Conservation (phyloP, 2,329 filamentous ascomycete species). For the Colletotrichum somersetense region DNA sequence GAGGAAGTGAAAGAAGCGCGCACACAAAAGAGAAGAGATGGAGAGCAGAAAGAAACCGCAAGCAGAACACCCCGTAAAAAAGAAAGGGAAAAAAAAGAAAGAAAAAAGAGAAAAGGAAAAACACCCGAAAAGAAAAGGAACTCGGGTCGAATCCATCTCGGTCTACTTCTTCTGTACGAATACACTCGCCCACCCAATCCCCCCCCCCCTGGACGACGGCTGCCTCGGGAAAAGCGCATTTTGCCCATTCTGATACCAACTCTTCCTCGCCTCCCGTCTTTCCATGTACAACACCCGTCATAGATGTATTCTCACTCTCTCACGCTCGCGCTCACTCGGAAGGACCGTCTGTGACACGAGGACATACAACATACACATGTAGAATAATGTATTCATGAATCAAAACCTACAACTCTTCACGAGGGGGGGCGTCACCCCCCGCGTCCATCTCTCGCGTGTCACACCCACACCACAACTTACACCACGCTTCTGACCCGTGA, state of each 20-base stretch:
- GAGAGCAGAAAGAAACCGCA: slow-evolving; percentile 44
- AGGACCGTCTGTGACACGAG: neutral
- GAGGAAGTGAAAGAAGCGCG: slow-evolving; percentile 27
- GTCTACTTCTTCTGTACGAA: neutral
- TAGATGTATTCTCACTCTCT: neutral
- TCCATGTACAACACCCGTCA: slow-evolving; percentile 31
- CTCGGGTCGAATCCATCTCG: neutral
- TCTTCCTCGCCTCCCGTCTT: neutral
- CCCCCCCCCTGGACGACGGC: neutral
- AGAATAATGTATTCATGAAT: slow-evolving; percentile 39
- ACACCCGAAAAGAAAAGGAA: too few species aligned
- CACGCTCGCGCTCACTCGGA: too few species aligned
- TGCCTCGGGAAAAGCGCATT: neutral
- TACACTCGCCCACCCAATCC: neutral
- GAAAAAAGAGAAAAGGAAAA: neutral
- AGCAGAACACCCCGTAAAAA: slow-evolving; percentile 37
- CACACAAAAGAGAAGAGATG: neutral
- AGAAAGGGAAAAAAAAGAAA: neutral
- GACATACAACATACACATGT: slow-evolving; percentile 3
- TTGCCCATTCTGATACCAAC: slow-evolving; percentile 23
- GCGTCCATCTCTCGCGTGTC: too few species aligned
- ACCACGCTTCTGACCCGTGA: neutral
- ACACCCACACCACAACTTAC: neutral
- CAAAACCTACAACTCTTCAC: neutral
- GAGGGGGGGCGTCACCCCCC: neutral